Conservation (phyloP, 2,329 filamentous ascomycete species). For the Epichloe aotearoae region DNA sequence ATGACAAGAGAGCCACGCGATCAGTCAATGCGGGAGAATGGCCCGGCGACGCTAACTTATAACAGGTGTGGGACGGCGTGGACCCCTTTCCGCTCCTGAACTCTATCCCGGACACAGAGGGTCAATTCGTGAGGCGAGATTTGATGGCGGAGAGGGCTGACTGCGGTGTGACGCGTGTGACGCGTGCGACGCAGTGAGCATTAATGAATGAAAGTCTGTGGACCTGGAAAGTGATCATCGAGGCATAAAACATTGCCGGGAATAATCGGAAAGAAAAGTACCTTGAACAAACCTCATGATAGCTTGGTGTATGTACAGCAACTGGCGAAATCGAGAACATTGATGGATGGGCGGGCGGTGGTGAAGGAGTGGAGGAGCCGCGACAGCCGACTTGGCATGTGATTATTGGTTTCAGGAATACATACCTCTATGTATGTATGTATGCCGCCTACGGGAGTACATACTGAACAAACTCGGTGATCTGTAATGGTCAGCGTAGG, state of each 20-base stretch:
- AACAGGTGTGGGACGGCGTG: slow-evolving; percentile 1
- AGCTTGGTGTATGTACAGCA: neutral
- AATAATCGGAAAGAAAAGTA: slow-evolving; percentile 1
- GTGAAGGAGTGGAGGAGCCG: neutral
- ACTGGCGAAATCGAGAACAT: too few species aligned
- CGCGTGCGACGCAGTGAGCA: neutral
- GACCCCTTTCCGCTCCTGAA: neutral
- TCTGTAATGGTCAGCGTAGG: neutral
- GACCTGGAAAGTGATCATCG: neutral
- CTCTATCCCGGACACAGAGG: neutral
- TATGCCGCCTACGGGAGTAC: too few species aligned
- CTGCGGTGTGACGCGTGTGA: neutral
- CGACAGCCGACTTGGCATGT: slow-evolving; percentile 3
- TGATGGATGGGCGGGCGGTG: too few species aligned
- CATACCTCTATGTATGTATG: too few species aligned
- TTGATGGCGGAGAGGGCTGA: neutral
- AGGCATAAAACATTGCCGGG: neutral
- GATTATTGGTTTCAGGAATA: neutral
- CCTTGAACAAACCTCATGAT: neutral
- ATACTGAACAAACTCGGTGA: neutral
- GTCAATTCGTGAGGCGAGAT: neutral
- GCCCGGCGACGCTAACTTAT: neutral
- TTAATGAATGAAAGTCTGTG: neutral
- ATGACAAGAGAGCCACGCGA: slow-evolving; percentile 1
- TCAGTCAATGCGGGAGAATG: neutral